A percentile compares a stretch with the other conserved stretches of the same genome.
Conservation (phyloP, 148 eudicot species). For the Rhododendron vialii region DNA sequence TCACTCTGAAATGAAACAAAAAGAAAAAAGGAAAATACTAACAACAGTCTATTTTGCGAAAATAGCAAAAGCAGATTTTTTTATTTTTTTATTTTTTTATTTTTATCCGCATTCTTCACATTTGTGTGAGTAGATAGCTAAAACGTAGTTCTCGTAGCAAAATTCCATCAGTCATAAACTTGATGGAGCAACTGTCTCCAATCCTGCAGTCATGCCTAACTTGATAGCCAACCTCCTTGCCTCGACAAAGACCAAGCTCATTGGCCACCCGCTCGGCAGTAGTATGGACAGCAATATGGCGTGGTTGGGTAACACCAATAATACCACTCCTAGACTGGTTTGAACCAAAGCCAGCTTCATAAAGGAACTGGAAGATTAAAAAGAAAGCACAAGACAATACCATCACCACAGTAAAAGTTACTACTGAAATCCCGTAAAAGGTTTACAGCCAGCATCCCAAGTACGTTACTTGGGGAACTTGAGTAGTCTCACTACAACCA, state of each 20-base stretch:
- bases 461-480: constrained; percentile 79
- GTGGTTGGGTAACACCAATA: constrained; percentile 94
- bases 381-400: constrained; percentile 13
- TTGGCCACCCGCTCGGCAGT: constrained; percentile 87
- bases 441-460: not conserved
- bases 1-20: constrained; percentile 48
- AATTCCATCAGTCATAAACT: constrained; percentile 98
- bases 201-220: constrained; percentile 77
- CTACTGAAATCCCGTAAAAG: not conserved
- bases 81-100: no score
- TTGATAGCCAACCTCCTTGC: constrained; percentile 93
- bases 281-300: constrained; percentile 91
- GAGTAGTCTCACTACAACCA: constrained; percentile 96
- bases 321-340: constrained; percentile 48
- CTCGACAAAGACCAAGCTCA: constrained; percentile 78
- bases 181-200: constrained; percentile 72
- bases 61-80: not conserved
- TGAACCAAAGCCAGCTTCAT: constrained; percentile 95
- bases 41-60: not conserved
- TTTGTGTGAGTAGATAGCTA: constrained; percentile 5
- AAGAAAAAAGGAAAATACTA: not conserved
- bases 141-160: constrained; percentile 94
- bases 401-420: not conserved
- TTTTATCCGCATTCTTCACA: not conserved
- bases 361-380: constrained; percentile 63